Base-by-base conservation (phyloP, 1,284 basidiomycete species). In the Malassezia restricta region DNA sequence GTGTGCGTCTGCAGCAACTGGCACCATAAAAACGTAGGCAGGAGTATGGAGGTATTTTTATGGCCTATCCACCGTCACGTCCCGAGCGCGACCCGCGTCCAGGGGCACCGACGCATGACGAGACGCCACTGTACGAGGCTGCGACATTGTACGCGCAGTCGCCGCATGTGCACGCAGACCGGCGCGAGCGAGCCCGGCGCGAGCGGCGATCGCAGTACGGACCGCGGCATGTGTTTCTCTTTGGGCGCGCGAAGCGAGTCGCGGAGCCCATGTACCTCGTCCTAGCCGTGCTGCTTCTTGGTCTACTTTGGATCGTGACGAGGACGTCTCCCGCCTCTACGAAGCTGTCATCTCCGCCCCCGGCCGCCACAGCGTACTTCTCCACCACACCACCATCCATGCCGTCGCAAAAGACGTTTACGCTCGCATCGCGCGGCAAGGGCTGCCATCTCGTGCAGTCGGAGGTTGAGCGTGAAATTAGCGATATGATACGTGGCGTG, bases 321-420 rank as follows among this genome's bases (percentile, higher is more conserved):
- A 8, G 3, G 20, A 5, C 35, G 41, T 5, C 40, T 12, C 38
- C 47, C n/a, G 45, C 37, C 15, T 4, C 37, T 14, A 7, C 31
- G 11, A 5, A 15, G 37, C 11, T 29, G 20, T 24, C 24, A 8
- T 29, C 39, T n/a, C 39, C 12, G 12, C 9, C 27, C 9, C 20
- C n/a, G 30, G n/a, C 29, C 24, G 27, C 28, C n/a, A 17, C 8
- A 6, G n/a, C 40, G 17, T 6, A 6, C n/a, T n/a, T 39, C 39
- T 40, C 46, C 41, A 42, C 43, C 40, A 41, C 35, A n/a, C 8
- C 33, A 15, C 11, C 33, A 12, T 35, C 33, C 33, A 90, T 94
- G 89, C 86, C 83, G 51, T 92, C 88, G 86, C 90, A 94, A 73
- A 89, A 84, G 74, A 83, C 83, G 6, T 90, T 94, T 73, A 80